phyloP scores from a whole-genome alignment of 352 stramenopile genomes.

The Pythium monospermum region DNA sequence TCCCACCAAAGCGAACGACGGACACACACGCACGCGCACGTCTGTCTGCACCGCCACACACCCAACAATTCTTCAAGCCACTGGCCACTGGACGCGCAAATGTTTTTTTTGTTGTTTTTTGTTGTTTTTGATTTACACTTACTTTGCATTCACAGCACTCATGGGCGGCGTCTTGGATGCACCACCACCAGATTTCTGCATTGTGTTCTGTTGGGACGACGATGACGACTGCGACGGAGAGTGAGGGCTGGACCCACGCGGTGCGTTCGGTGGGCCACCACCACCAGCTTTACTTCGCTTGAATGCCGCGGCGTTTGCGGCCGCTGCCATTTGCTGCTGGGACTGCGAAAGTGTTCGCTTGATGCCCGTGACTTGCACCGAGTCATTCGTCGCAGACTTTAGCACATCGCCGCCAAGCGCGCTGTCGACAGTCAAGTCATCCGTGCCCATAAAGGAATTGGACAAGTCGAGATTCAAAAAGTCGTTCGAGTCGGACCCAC shows the following conservation, averaged over 20 bases:
- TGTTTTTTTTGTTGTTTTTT: constrained; percentile 23
- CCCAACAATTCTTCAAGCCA: too few species aligned
- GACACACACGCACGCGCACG: too few species aligned
- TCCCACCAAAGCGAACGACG: too few species aligned
- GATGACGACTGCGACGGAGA: constrained; percentile 43
- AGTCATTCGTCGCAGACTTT: constrained; percentile 31
- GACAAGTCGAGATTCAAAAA: constrained; percentile 82
- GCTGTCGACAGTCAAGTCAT: constrained; percentile 41
- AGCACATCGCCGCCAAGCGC: constrained; percentile 23
- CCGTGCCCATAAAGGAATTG: constrained; percentile 54
- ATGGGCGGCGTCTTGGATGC: constrained; percentile 83
- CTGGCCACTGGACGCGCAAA: background rate
- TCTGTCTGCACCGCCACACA: too few species aligned
- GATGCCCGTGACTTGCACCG: constrained; percentile 32
- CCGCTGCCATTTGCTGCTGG: constrained; percentile 78
- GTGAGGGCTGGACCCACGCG: constrained; percentile 36
- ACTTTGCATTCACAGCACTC: constrained; percentile 88
- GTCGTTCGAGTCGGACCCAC: constrained; percentile 53
- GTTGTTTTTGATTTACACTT: constrained; percentile 27
- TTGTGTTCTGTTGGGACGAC: constrained; percentile 32
- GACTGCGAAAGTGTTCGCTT: constrained; percentile 77
- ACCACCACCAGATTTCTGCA: constrained; percentile 72
- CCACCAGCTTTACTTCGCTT: constrained; percentile 73
- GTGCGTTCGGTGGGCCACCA: constrained; percentile 17
- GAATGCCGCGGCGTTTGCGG: constrained; percentile 73